Evolutionary conservation across 805 yeast species (phyloP).

Genomic region (Debaryomyces hansenii): DNA sequence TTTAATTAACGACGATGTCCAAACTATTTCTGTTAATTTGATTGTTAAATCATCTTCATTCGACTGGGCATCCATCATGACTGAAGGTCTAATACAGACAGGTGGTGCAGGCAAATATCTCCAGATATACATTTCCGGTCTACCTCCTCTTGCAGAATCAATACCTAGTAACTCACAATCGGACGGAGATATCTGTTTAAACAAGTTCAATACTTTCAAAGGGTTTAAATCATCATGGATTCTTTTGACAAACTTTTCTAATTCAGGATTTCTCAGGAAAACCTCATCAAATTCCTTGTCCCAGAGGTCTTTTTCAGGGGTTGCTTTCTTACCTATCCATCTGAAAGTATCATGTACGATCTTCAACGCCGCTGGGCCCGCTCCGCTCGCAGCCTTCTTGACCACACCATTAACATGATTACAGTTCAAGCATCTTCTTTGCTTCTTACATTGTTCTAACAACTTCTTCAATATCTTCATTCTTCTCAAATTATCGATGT

Average conservation of each 20-base stretch:
- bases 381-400: conserved; percentile 90
- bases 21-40: conserved; percentile 91
- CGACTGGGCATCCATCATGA: conserved; percentile 85
- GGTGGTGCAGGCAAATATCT: conserved; percentile 98
- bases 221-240: conserved; percentile 95
- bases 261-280: conserved; percentile 74
- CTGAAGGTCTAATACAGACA: conserved; percentile 97
- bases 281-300: conserved; percentile 83
- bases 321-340: conserved; percentile 88
- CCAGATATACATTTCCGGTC: conserved; percentile 98
- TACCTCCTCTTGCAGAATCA: conserved; percentile 81
- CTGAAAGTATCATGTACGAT: conserved; percentile 94
- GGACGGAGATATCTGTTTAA: conserved; percentile 78
- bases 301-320: conserved; percentile 84
- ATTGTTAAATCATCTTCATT: conserved; percentile 98
- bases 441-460: conserved; percentile 92
- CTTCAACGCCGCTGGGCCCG: conserved; percentile 90
- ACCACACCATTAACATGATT: conserved; percentile 94
- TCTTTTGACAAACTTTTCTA: conserved; percentile 81
- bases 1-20: conserved; percentile 91
- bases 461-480: conserved; percentile 85
- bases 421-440: conserved; percentile 85
- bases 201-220: conserved; percentile 78
- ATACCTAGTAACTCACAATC: conserved; percentile 94
- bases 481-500: conserved; percentile 84